Evolutionary conservation across 305 asterid species (phyloP), one percentile per base, ranked within the genome.

Genomic region (Fraxinus angustifolia): DNA sequence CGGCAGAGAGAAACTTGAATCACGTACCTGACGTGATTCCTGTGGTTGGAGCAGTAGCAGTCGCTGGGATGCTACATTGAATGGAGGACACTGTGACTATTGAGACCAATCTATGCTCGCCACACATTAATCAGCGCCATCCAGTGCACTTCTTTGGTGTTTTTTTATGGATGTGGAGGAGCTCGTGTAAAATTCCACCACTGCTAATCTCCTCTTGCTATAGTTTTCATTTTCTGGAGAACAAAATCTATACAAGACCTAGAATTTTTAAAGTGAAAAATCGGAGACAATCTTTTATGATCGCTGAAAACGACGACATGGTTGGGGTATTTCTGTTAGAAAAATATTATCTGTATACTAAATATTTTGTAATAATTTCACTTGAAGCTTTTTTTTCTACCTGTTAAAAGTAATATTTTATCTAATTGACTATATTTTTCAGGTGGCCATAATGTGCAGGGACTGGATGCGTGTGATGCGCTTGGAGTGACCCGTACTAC

Each of bases 111-210:
- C 87, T 87, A 21, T 86, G 88, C 79, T 36, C 75, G 2, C 88
- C 90, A 30, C 40, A 10, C 28, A 82, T 90, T 48, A 87, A 84
- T 65, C 36, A 21, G 1, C 6, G 67, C 73, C 82, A 53, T 5
- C 88, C 88, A 2, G 30, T 86, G 70, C 89, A 88, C 79, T 87
- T 76, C 82, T 84, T 88, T 28, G 91, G 86, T 11, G 87, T 88
- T 40, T 90, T 31, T 33, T 28, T 89, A 87, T 26, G 93, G 93
- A 21, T 91, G 88, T 74, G 91, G 91, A 8, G 89, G 91, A 23
- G 16, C 83, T 53, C 90, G 87, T 38, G 90, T 88, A 87, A 77
- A 65, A 26, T 23, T 36, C 2, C 35, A 3, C 35, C 35, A 28
- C 11, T 11, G 2, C 12, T 67, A 10, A 7, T 40, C 31, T 56